A percentile compares a stretch with the other conserved stretches of the same genome.
These are phyloP conservation scores for Cylindrodendrum hubeiense DNA, from an alignment of 2,329 filamentous ascomycete genomes.

Conservation along the genomic window DNA sequence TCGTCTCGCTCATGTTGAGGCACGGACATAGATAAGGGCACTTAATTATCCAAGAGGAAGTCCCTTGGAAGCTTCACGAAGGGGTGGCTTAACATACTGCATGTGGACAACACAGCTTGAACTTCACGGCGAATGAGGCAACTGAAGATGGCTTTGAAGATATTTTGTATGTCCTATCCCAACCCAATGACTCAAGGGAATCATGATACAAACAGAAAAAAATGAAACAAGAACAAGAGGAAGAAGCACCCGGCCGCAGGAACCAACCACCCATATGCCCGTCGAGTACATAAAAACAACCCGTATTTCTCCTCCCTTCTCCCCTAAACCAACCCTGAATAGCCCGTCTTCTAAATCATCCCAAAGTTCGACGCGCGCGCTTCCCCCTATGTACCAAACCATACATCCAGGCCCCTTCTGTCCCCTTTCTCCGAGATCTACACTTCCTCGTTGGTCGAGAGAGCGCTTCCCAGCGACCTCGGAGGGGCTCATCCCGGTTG, in stretches of 20 bases:
- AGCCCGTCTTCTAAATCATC: constrained; percentile 43
- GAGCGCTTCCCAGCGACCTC: constrained; percentile 40
- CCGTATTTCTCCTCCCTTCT: constrained; percentile 17
- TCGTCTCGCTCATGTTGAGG: background rate
- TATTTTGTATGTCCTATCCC: constrained; percentile 41
- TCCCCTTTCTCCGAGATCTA: constrained; percentile 33
- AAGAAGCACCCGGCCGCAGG: constrained; percentile 36
- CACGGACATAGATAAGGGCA: background rate
- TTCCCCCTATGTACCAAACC: constrained; percentile 39
- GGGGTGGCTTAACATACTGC: background rate
- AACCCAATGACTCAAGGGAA: constrained; percentile 42
- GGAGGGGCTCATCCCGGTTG: constrained; percentile 29
- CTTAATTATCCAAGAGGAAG: background rate
- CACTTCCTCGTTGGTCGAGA: constrained; percentile 29
- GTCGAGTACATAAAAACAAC: constrained; percentile 32
- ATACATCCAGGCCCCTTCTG: constrained; percentile 33
- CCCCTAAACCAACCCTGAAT: constrained; percentile 24
- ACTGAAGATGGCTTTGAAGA: constrained; percentile 31
- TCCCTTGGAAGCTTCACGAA: background rate
- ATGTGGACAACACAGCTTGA: background rate
- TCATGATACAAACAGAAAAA: constrained; percentile 45
- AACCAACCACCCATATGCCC: constrained; percentile 34
- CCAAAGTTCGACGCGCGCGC: constrained; percentile 38
- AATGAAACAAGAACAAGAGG: constrained; percentile 32
- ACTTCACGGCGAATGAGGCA: background rate